Evolutionary conservation across 805 yeast genomes (phyloP).

Genomic region (Metschnikowia similis): DNA sequence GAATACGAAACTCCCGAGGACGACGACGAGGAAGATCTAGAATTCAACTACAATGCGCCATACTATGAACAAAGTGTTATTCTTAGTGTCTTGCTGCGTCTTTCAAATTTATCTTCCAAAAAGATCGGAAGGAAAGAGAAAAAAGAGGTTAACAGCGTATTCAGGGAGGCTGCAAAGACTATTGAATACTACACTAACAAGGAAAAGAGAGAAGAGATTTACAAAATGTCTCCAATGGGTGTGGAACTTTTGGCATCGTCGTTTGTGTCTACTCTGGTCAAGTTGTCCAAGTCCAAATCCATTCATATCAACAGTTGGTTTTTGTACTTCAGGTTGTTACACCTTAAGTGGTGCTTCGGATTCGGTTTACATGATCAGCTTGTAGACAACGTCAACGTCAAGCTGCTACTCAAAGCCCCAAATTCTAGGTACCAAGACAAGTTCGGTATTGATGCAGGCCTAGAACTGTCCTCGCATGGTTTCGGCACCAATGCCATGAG

Average conservation of each 20-base stretch:
- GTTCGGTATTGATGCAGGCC: constrained; percentile 9
- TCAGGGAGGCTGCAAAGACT: constrained; percentile 53
- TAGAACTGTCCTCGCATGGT: constrained; percentile 2
- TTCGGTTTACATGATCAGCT: constrained; percentile 50
- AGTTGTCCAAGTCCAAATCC: constrained; percentile 42
- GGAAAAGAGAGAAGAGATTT: constrained; percentile 31
- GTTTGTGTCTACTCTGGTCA: constrained; percentile 35
- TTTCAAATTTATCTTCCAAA: constrained; percentile 51
- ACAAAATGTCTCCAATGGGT: constrained; percentile 34
- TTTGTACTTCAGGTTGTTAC: constrained; percentile 44
- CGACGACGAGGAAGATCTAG: constrained; percentile 38
- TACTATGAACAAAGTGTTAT: constrained; percentile 51
- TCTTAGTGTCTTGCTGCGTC: constrained; percentile 33
- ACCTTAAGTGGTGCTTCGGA: constrained; percentile 49
- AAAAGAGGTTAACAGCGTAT: constrained; percentile 53
- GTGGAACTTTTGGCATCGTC: constrained; percentile 27
- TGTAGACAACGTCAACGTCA: constrained; percentile 31
- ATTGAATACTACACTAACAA: constrained; percentile 37
- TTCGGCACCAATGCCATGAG: constrained; percentile 13
- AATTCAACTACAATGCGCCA: constrained; percentile 45
- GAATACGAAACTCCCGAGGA: constrained; percentile 39
- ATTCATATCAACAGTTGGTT: constrained; percentile 49
- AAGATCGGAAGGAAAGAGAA: constrained; percentile 60
- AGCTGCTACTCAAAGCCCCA: constrained; percentile 36
- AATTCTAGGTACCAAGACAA: constrained; percentile 18